Evolutionary conservation across 345 rosid genomes (phyloP), one percentile per base, ranked within the genome.

Genomic region (Eucalyptus victrix): DNA sequence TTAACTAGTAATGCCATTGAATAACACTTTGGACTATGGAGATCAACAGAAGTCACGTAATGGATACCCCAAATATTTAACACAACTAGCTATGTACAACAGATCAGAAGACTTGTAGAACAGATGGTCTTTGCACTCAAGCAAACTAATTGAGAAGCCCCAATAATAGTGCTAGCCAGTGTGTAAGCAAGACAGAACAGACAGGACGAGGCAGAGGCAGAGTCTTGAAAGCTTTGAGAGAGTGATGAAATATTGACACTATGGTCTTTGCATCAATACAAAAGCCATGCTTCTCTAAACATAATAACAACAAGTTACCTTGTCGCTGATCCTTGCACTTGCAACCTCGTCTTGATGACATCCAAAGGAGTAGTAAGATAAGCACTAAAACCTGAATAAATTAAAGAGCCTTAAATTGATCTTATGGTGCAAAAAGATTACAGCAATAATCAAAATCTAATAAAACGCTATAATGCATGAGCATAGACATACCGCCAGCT

Each of bases 341-440:
- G 99, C 89, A 97, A 90, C 92, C 99, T 96, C 90, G 99, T 97
- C 94, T 97, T 97, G 65, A 97, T 90, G 69, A 97, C 96, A 91
- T 97, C 99, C 90, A 97, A 88, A 65, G 99, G 99, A 90, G 98
- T 96, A 62, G 99, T 96, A 26, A 97, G 94, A 91, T 95, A 96
- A 8, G 99, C 97, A 88, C 99, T 96, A 87, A 94, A 90, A 91
- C 99, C 99, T 97, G 97, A 86, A 88, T 49, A n/a, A 49, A 60
- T 42, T 86, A 87, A 89, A 45, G 60, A 67, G 89, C 47, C 47
- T 76, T 76, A 76, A 4, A 76, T 76, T 76, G 85, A 76, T 76
- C 47, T 40, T 21, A 76, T 76, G 85, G 30, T 40, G 85, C 47
- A 40, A 14, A 76, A 76, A 40, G 85, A 76, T 40, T 12, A 40